Evolutionary conservation across 306 rosid genomes (phyloP).

Genomic region (Sophora flavescens): DNA sequence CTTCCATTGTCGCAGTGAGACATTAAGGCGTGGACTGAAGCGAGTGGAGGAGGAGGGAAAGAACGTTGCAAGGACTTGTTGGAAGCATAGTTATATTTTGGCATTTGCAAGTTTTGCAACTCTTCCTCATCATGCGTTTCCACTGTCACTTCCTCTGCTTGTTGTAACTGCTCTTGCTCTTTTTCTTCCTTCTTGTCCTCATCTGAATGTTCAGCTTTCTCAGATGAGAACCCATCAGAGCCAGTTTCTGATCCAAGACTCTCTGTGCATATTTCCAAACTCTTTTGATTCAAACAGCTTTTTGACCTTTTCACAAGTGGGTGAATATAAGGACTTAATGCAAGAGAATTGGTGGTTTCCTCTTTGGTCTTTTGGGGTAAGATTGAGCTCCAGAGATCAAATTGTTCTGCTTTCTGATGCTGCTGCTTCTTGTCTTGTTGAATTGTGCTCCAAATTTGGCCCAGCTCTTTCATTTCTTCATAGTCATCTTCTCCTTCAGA

Average conservation of each 20-base stretch:
- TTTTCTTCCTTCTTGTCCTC: constrained; percentile 23
- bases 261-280: constrained; percentile 82
- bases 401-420: constrained; percentile 9
- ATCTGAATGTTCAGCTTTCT: constrained; percentile 51
- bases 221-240: constrained; percentile 67
- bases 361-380: constrained; percentile 51
- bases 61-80: constrained; percentile 47
- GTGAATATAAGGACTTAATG: constrained; percentile 64
- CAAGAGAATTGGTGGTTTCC: constrained; percentile 32
- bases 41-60: constrained; percentile 86
- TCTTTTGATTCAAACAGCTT: constrained; percentile 58
- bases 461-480: constrained; percentile 19
- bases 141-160: constrained; percentile 28
- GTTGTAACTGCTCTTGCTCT: constrained; percentile 24
- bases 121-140: constrained; percentile 31
- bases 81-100: constrained; percentile 17
- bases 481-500: constrained; percentile 45
- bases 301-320: constrained; percentile 71
- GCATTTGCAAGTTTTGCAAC: constrained; percentile 42
- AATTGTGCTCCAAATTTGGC: constrained; percentile 13
- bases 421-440: constrained; percentile 1
- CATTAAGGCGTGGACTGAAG: constrained; percentile 55
- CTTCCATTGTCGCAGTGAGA: constrained; percentile 72
- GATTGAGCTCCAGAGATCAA: constrained; percentile 70
- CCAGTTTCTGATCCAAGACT: constrained; percentile 95